phyloP scores from a whole-genome alignment of 2,329 filamentous ascomycete genomes.

The Kalmusia sp. region DNA sequence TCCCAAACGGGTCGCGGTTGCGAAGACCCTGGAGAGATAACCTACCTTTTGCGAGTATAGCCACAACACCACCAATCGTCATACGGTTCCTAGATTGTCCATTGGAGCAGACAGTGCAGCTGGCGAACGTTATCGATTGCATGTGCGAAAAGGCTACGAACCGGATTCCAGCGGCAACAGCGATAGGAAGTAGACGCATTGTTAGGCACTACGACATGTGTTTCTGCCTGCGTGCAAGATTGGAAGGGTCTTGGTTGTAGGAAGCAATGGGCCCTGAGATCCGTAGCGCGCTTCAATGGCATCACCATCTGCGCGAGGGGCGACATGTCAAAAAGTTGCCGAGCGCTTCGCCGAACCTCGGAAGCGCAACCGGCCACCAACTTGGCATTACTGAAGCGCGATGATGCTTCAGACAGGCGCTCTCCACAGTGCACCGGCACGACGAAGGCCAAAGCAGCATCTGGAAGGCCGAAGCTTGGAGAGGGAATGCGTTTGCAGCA shows the following conservation, averaged over 20 bases:
- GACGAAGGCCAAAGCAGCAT: not conserved
- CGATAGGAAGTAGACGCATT: too few species aligned
- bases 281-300: constrained; percentile 1
- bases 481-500: not conserved
- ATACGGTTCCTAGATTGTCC: not conserved
- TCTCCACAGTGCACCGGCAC: not conserved
- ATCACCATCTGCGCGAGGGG: constrained; percentile 1
- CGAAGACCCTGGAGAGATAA: constrained; percentile 13
- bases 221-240: too few species aligned
- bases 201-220: too few species aligned
- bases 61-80: not conserved
- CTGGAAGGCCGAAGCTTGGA: not conserved
- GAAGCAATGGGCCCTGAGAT: not conserved
- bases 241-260: too few species aligned
- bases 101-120: not conserved
- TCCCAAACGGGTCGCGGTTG: constrained; percentile 15
- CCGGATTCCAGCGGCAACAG: too few species aligned
- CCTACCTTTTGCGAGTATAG: too few species aligned
- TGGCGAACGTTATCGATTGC: not conserved
- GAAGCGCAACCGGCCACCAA: constrained; percentile 23
- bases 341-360: constrained; percentile 25
- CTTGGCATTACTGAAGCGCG: constrained; percentile 7
- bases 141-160: too few species aligned
- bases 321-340: not conserved
- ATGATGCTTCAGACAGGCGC: too few species aligned